A percentile compares a stretch with the other conserved stretches of the same genome.
Conservation (phyloP, 176 grass and related monocot genomes). For the Tuctoria greenei region DNA sequence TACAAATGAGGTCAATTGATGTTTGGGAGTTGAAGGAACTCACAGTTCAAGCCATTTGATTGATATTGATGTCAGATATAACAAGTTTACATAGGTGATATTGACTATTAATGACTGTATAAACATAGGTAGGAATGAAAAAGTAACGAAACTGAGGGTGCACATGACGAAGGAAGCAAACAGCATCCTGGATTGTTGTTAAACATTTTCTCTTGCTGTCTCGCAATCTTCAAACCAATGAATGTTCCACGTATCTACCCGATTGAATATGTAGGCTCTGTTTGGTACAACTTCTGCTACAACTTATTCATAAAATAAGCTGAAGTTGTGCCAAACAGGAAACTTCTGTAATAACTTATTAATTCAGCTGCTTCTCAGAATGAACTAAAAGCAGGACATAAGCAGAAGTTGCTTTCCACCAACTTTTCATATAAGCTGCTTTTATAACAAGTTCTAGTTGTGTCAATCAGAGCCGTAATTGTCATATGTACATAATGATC, state of each 20-base stretch:
- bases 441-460: too few species aligned
- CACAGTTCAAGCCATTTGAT: not conserved
- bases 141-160: not conserved
- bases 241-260: too few species aligned
- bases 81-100: not conserved
- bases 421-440: too few species aligned
- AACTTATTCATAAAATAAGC: too few species aligned
- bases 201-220: not conserved
- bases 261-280: too few species aligned
- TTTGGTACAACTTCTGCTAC: too few species aligned
- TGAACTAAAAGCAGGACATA: too few species aligned
- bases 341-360: too few species aligned
- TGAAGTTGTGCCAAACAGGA: too few species aligned
- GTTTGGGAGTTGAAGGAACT: not conserved
- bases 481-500: not conserved
- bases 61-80: not conserved
- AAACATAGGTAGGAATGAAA: not conserved
- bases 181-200: not conserved
- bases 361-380: too few species aligned
- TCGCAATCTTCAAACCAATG: not conserved
- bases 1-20: not conserved
- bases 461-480: too few species aligned
- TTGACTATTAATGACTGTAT: slow-evolving; percentile 3
- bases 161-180: not conserved
- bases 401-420: too few species aligned